phyloP scores from a whole-genome alignment of 164 flowering plant species.

The Dillenia suffruticosa region DNA sequence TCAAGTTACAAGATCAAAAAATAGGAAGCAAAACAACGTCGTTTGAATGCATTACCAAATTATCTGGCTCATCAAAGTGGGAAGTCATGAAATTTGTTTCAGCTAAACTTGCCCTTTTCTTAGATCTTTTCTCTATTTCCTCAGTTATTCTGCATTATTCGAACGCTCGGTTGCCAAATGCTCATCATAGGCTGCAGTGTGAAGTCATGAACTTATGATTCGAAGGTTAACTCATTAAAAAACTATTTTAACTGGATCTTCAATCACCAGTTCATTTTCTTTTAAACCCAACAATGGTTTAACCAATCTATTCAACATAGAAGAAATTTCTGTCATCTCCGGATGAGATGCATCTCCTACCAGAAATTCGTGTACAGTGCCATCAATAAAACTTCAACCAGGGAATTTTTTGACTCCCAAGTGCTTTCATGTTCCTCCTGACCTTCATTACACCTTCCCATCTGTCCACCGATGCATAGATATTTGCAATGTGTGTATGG shows the following conservation, averaged over 20 bases:
- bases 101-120: too few relatives aligned
- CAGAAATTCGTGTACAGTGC: constrained; percentile 49
- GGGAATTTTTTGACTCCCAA: constrained; percentile 58
- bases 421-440: constrained; percentile 60
- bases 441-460: constrained; percentile 70
- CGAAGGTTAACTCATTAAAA: too few relatives aligned
- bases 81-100: too few relatives aligned
- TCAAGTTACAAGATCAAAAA: too few relatives aligned
- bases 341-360: constrained; percentile 41
- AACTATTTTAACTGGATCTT: neutral
- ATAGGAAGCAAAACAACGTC: too few relatives aligned
- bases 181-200: too few relatives aligned
- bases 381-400: constrained; percentile 73
- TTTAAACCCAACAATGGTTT: constrained; percentile 19
- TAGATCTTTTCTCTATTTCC: too few relatives aligned
- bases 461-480: constrained; percentile 69
- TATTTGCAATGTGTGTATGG: constrained; percentile 60
- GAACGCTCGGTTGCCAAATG: too few relatives aligned
- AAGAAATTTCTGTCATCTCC: constrained; percentile 22
- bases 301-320: constrained; percentile 23
- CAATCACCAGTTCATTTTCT: constrained; percentile 11
- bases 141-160: too few relatives aligned
- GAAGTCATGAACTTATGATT: too few relatives aligned
- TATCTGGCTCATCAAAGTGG: too few relatives aligned
- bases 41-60: too few relatives aligned